These are phyloP conservation scores for Beauveria sp. DNA, from an alignment of 2,329 filamentous ascomycete genomes.

Conservation along the genomic window DNA sequence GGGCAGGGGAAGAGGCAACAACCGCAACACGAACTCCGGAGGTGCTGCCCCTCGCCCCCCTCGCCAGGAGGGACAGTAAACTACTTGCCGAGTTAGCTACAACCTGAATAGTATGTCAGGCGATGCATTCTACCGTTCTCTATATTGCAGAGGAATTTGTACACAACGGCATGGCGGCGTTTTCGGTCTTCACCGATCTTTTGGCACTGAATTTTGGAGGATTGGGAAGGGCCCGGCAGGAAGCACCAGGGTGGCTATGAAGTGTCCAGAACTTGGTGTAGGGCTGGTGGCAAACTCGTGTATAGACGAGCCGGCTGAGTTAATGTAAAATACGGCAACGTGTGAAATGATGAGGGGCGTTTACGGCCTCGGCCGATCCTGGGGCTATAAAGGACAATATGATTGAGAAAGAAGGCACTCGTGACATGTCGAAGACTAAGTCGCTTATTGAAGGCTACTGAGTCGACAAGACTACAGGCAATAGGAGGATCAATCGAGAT, in stretches of 20 bases:
- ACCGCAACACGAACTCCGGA: slow-evolving; percentile 25
- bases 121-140: slow-evolving; percentile 23
- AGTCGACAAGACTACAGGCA: not conserved
- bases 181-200: slow-evolving; percentile 16
- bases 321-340: not conserved
- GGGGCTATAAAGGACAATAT: not conserved
- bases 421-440: not conserved
- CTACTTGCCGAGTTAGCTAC: slow-evolving; percentile 11
- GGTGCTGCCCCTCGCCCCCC: slow-evolving; percentile 27
- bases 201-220: slow-evolving; percentile 8
- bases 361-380: not conserved
- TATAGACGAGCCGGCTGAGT: not conserved
- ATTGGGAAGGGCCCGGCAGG: not conserved
- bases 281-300: not conserved
- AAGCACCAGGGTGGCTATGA: not conserved
- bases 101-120: slow-evolving; percentile 21
- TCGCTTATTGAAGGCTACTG: not conserved
- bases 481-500: too few species aligned
- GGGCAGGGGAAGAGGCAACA: slow-evolving; percentile 32
- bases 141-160: slow-evolving; percentile 27
- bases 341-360: not conserved
- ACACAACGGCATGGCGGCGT: slow-evolving; percentile 35
- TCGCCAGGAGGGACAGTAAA: slow-evolving; percentile 34
- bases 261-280: not conserved
- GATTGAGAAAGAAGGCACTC: not conserved